Base-by-base conservation (phyloP, 192 early-diverging fungal species). In the Backusella psychrophila region DNA sequence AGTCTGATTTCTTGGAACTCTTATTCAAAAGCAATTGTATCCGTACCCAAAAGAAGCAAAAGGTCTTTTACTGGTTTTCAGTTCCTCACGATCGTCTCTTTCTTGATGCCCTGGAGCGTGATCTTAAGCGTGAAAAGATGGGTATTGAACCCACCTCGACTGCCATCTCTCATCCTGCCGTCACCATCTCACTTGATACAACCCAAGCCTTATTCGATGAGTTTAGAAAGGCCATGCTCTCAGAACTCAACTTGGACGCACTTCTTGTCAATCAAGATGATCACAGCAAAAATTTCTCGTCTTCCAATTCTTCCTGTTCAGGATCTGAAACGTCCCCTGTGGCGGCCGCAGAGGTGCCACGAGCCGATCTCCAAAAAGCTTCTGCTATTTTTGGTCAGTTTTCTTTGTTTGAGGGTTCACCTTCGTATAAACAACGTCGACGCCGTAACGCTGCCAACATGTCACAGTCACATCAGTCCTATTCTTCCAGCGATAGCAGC, bases 1-100 rank as follows among this genome's bases (percentile, higher is more conserved):
- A 97, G 52, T 96, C 94, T 6, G 93, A 93, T 49, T 97, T 98
- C 77, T 85, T 99, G 35, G 96, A 97, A 80, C 91, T 97, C 69
- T 86, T 99, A 53, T 95, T 96, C 88, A 96, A 94, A 81, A 90
- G 96, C 87, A 91, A 95, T 69, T 98, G 96, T 82, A 95, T 99
- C 72, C 92, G 97, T 44, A 97, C 96, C 2, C 97, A 98, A 82
- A 99, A 98, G 89, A 98, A 98, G 86, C 97, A 99, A 87, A 98
- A 98, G 77, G 97, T 99, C 31, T 99, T 98, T 83, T 94, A 92
- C 80, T 99, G 97, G 96, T 92, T 91, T 78, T 92, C 95, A 6
- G 97, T 99, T n/a, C 93, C 92, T 11, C 97, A 97, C 81, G 97
- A 99, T 78, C 80, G 93, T 38, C 91, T 99, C 52, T 99, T 99